phyloP scores from a whole-genome alignment of 495 filamentous ascomycete genomes.

The Aspergillus incahuasiensis region DNA sequence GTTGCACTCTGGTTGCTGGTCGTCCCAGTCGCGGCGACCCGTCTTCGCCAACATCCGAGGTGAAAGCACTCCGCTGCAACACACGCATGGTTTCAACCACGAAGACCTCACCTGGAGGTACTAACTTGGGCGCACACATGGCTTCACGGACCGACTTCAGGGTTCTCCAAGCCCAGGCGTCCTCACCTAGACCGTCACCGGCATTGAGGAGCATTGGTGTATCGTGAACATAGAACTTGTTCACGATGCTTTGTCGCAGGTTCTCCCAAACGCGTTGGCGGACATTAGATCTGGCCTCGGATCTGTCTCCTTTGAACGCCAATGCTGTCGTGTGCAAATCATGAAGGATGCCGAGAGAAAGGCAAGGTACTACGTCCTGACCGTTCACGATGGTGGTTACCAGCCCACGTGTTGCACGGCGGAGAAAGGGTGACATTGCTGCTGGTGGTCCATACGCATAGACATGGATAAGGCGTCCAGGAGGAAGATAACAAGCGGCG shows the following conservation, averaged over 20 bases:
- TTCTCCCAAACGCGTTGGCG: constrained; percentile 61
- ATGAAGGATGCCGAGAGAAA: constrained; percentile 70
- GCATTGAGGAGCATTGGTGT: constrained; percentile 40
- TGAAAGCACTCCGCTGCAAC: constrained; percentile 55
- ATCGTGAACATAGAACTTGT: constrained; percentile 46
- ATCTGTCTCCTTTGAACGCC: constrained; percentile 66
- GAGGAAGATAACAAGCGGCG: constrained; percentile 49
- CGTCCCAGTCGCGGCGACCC: constrained; percentile 47
- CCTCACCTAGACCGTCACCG: constrained; percentile 52
- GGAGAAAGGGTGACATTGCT: constrained; percentile 66
- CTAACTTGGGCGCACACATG: constrained; percentile 65
- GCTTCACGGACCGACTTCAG: constrained; percentile 60
- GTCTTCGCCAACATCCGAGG: constrained; percentile 26
- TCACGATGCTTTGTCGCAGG: constrained; percentile 45
- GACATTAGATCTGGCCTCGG: constrained; percentile 60
- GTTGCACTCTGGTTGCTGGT: constrained; percentile 59
- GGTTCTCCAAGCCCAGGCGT: constrained; percentile 66
- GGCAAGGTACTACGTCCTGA: constrained; percentile 66
- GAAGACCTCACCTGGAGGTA: constrained; percentile 76
- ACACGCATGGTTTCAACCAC: constrained; percentile 61
- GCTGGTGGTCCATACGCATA: constrained; percentile 76
- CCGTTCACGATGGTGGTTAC: constrained; percentile 73
- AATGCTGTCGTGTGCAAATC: constrained; percentile 69
- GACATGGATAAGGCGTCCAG: constrained; percentile 67
- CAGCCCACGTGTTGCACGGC: constrained; percentile 65